A percentile compares a stretch with the other conserved stretches of the same genome.
Evolutionary conservation across 2,329 filamentous ascomycete genomes (phyloP).

Genomic region (Alternaria sp.): DNA sequence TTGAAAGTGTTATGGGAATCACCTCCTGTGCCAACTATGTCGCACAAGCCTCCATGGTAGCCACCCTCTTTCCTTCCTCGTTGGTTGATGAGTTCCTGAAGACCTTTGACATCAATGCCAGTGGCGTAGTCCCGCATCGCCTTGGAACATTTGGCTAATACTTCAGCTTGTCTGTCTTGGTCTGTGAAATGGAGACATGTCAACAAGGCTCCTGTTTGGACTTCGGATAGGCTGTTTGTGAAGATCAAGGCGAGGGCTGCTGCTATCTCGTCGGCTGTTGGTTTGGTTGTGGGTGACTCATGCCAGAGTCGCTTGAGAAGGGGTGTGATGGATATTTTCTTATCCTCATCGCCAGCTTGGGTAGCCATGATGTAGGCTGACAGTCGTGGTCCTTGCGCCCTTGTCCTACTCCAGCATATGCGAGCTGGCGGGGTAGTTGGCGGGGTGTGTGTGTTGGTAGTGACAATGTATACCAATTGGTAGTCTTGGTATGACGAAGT

Average conservation of each 20-base stretch:
- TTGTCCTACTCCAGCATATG: constrained; percentile 18
- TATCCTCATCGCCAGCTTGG: constrained; percentile 29
- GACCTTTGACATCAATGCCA: constrained; percentile 70
- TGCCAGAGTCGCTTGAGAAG: constrained; percentile 78
- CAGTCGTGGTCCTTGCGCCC: constrained; percentile 12
- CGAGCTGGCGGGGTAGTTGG: constrained; percentile 24
- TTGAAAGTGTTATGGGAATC: constrained; percentile 99
- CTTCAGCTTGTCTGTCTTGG: constrained; percentile 82
- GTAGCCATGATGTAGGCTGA: constrained; percentile 36
- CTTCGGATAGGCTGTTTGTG: constrained; percentile 85
- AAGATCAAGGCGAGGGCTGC: constrained; percentile 92
- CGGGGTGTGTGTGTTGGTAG: constrained; percentile 7
- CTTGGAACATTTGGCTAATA: constrained; percentile 83
- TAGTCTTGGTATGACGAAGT: neutral
- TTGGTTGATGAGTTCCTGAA: constrained; percentile 68
- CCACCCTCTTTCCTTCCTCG: constrained; percentile 72
- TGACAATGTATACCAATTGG: neutral
- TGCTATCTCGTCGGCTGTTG: constrained; percentile 81
- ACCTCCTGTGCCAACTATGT: constrained; percentile 97
- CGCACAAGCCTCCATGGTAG: constrained; percentile 86
- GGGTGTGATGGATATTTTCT: constrained; percentile 68
- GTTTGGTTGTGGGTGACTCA: constrained; percentile 55
- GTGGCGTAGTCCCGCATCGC: constrained; percentile 85
- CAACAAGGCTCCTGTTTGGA: constrained; percentile 85
- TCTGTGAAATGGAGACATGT: constrained; percentile 93